Conservation (phyloP, 2,329 filamentous ascomycete species). For the Cercospora sp. region DNA sequence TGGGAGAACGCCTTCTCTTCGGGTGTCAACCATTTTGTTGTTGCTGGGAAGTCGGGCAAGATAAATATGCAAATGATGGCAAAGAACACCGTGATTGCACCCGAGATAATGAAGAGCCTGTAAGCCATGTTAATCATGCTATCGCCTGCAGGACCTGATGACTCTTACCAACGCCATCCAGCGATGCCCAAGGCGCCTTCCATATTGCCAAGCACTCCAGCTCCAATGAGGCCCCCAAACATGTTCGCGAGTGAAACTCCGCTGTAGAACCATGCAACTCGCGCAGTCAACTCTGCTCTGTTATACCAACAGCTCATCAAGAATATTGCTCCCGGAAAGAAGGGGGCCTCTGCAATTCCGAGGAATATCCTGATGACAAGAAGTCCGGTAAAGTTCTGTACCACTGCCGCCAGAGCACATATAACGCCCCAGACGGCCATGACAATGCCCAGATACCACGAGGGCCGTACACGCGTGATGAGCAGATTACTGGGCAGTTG, state of each 20-base stretch:
- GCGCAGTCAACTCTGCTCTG: conserved; percentile 15
- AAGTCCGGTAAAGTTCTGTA: conserved; percentile 60
- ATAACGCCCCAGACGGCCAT: conserved; percentile 74
- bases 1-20: conserved; percentile 11
- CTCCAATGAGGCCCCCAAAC: conserved; percentile 38
- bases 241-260: conserved; percentile 39
- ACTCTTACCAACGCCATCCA: conserved; percentile 52
- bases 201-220: conserved; percentile 62
- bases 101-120: conserved; percentile 10
- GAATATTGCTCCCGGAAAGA: conserved; percentile 29
- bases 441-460: conserved; percentile 66
- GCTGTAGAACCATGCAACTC: conserved; percentile 30
- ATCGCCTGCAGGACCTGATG: neutral
- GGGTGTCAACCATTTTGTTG: conserved; percentile 12
- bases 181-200: conserved; percentile 57
- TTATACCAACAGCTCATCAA: conserved; percentile 13
- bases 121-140: neutral
- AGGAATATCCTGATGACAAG: conserved; percentile 63
- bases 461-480: conserved; percentile 67
- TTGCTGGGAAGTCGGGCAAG: conserved; percentile 8
- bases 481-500: conserved; percentile 67
- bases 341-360: conserved; percentile 64
- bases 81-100: conserved; percentile 3
- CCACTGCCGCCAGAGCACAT: conserved; percentile 64
- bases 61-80: conserved; percentile 11